Evolutionary conservation across 768 basidiomycete species (phyloP).

Genomic region (Leucocoprinus birnbaumii): DNA sequence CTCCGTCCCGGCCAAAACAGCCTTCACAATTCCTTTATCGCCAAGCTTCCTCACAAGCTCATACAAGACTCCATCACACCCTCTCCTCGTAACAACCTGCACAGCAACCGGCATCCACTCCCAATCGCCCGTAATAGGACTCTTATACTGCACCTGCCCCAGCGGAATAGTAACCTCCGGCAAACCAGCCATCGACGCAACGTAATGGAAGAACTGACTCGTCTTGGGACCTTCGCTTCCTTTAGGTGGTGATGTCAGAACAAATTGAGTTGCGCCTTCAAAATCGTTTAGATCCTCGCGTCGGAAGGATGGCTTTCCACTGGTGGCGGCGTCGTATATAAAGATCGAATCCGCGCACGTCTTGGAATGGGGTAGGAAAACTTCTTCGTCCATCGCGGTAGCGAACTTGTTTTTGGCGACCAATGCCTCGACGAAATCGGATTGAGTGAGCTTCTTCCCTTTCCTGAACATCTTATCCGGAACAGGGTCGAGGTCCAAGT

Average conservation of each 20-base stretch:
- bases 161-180: slow-evolving; percentile 35
- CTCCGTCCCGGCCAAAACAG: slow-evolving; percentile 22
- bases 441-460: slow-evolving; percentile 19
- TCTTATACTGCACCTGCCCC: slow-evolving; percentile 33
- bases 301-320: slow-evolving; percentile 33
- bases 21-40: slow-evolving; percentile 21
- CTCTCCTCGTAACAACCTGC: slow-evolving; percentile 30
- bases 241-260: slow-evolving; percentile 19
- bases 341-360: slow-evolving; percentile 34
- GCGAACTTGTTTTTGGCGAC: slow-evolving; percentile 22
- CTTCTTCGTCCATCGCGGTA: slow-evolving; percentile 19
- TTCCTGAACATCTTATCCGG: slow-evolving; percentile 27
- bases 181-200: slow-evolving; percentile 35
- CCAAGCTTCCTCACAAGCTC: slow-evolving; percentile 27
- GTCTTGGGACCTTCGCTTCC: slow-evolving; percentile 14
- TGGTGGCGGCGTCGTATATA: slow-evolving; percentile 33
- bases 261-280: slow-evolving; percentile 25
- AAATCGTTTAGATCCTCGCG: slow-evolving; percentile 29
- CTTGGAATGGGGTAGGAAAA: slow-evolving; percentile 25
- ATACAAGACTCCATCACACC: slow-evolving; percentile 33
- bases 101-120: slow-evolving; percentile 34
- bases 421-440: slow-evolving; percentile 26
- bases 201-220: slow-evolving; percentile 27
- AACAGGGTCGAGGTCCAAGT: slow-evolving; percentile 26
- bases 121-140: slow-evolving; percentile 27